Conservation (phyloP, 805 yeast genomes). For the Zygotorulaspora chibaensis region DNA sequence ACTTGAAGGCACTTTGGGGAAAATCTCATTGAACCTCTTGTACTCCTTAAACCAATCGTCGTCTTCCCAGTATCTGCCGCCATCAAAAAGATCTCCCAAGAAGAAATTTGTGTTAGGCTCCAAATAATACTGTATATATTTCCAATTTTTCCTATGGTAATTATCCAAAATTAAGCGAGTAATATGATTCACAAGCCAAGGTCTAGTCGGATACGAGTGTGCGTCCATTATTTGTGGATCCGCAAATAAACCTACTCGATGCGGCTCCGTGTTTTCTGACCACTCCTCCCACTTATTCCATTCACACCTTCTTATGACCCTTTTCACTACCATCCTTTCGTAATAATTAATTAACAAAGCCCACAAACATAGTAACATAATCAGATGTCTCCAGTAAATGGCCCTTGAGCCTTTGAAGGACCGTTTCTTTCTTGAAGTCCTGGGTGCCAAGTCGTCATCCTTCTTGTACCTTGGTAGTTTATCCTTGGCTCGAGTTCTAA, state of each 20-base stretch:
- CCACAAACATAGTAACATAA: conserved; percentile 40
- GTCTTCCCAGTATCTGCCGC: conserved; percentile 84
- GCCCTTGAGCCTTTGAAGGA: not conserved
- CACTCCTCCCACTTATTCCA: conserved; percentile 72
- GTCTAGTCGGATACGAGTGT: conserved; percentile 77
- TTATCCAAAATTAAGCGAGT: conserved; percentile 66
- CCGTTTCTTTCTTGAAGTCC: not conserved
- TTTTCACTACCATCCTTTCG: conserved; percentile 49
- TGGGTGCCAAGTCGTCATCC: conserved; percentile 5
- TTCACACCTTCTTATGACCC: conserved; percentile 44
- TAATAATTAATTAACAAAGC: conserved; percentile 43
- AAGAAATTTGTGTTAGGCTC: conserved; percentile 75
- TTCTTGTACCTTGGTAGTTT: conserved; percentile 4
- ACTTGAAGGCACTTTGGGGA: conserved; percentile 50
- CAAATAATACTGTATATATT: conserved; percentile 49
- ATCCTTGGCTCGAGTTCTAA: conserved; percentile 13
- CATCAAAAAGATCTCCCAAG: conserved; percentile 91
- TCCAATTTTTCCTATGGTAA: conserved; percentile 73
- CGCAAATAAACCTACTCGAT: conserved; percentile 63
- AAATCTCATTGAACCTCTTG: conserved; percentile 61
- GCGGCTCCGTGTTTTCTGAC: conserved; percentile 39
- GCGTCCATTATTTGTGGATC: conserved; percentile 94
- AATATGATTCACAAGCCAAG: conserved; percentile 46
- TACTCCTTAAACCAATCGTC: conserved; percentile 69
- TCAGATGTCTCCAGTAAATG: conserved; percentile 26